Conservation (phyloP, 345 rosid genomes). For the Populus tremula region DNA sequence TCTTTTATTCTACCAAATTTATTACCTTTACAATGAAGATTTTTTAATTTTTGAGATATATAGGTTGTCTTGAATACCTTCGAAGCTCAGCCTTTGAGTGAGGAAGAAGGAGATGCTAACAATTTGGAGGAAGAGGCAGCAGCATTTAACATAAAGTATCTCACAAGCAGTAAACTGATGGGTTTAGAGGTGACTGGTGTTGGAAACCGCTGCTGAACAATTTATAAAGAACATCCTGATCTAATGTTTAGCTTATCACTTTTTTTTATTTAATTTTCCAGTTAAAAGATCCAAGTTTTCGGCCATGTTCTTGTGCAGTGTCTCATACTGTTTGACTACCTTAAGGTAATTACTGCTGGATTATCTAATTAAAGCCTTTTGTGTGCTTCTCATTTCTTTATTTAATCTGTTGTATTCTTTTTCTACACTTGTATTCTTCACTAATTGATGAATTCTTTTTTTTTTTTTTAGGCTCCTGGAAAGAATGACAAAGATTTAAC, state of each 20-base stretch:
- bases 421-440: background rate
- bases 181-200: slow-evolving; percentile 74
- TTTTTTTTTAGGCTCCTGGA: slow-evolving; percentile 69
- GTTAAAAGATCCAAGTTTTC: slow-evolving; percentile 96
- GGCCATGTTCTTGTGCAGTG: slow-evolving; percentile 97
- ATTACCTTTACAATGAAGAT: background rate
- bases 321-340: slow-evolving; percentile 87
- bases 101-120: slow-evolving; percentile 92
- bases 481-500: slow-evolving; percentile 90
- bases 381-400: slow-evolving; percentile 5
- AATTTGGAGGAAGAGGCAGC: slow-evolving; percentile 94
- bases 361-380: slow-evolving; percentile 1
- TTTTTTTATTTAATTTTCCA: slow-evolving; percentile 35
- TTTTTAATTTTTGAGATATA: slow-evolving; percentile 23
- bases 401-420: background rate
- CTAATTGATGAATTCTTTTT: slow-evolving; percentile 14
- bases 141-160: slow-evolving; percentile 85
- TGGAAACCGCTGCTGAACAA: slow-evolving; percentile 14
- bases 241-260: background rate
- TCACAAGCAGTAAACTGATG: slow-evolving; percentile 97
- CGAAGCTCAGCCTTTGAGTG: slow-evolving; percentile 94
- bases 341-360: slow-evolving; percentile 55
- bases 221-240: slow-evolving; percentile 9
- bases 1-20: background rate
- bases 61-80: slow-evolving; percentile 90